Conservation (phyloP, 2,329 filamentous ascomycete genomes). For the Microcyclospora tardicrescens region DNA sequence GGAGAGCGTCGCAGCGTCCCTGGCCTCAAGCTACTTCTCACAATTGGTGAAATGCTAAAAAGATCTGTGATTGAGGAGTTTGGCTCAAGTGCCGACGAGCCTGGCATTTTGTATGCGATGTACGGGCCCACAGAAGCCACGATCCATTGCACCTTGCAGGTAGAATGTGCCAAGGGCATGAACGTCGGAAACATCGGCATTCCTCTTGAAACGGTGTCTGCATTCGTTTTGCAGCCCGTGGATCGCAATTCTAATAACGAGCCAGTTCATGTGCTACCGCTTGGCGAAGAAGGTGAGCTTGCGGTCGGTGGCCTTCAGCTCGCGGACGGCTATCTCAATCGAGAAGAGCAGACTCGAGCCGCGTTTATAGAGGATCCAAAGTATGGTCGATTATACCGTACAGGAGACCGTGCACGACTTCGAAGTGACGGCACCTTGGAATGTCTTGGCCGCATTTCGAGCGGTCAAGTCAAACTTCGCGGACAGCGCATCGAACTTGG, state of each 20-base stretch:
- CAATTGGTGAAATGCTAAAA: constrained; percentile 89
- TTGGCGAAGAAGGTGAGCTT: constrained; percentile 63
- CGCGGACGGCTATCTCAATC: constrained; percentile 69
- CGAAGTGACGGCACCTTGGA: constrained; percentile 58
- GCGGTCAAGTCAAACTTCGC: constrained; percentile 74
- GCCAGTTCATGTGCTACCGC: constrained; percentile 40
- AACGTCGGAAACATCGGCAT: constrained; percentile 59
- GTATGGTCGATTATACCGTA: constrained; percentile 65
- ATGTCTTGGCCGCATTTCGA: constrained; percentile 65
- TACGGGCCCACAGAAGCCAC: constrained; percentile 88
- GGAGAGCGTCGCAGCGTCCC: constrained; percentile 55
- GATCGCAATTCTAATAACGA: not conserved
- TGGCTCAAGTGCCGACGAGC: constrained; percentile 41
- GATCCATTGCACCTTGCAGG: constrained; percentile 75
- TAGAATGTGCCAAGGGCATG: constrained; percentile 43
- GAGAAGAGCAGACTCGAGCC: constrained; percentile 57
- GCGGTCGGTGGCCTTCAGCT: constrained; percentile 70
- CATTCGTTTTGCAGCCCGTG: constrained; percentile 50
- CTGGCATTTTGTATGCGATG: constrained; percentile 75
- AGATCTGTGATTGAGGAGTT: constrained; percentile 65
- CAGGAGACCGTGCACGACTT: constrained; percentile 69
- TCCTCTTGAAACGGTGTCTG: constrained; percentile 69
- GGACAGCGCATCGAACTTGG: constrained; percentile 49
- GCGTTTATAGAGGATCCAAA: constrained; percentile 54
- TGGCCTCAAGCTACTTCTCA: constrained; percentile 56